Percentiles rank a stretch among this genome's conserved stretches.
Conservation (phyloP, 768 basidiomycete species). For the Leccinum variicolor region DNA sequence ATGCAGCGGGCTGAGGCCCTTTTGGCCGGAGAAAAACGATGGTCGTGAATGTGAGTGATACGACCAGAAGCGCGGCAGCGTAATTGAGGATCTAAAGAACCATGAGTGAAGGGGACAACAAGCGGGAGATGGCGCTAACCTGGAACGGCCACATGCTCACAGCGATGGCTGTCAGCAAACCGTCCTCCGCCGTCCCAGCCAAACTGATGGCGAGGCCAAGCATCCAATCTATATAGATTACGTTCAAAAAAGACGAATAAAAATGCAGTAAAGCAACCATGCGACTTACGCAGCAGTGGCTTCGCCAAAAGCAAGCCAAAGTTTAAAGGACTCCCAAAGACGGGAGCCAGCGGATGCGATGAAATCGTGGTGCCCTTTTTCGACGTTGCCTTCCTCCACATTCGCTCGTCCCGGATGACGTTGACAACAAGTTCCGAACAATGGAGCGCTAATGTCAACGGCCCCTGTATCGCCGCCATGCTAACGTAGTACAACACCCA, state of each 20-base stretch:
- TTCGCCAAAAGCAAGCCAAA: slow-evolving; percentile 18
- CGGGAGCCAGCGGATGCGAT: slow-evolving; percentile 19
- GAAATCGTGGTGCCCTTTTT: slow-evolving; percentile 10
- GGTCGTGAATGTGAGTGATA: slow-evolving; percentile 16
- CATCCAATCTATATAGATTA: slow-evolving; percentile 28
- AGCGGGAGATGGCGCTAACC: slow-evolving; percentile 3
- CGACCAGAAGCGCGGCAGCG: slow-evolving; percentile 15
- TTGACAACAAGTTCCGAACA: slow-evolving; percentile 29
- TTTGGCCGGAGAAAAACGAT: slow-evolving; percentile 13
- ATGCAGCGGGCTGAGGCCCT: slow-evolving; percentile 30
- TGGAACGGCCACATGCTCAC: slow-evolving; percentile 28
- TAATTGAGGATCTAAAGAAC: slow-evolving; percentile 25
- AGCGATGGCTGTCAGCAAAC: slow-evolving; percentile 10
- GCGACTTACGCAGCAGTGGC: slow-evolving; percentile 25
- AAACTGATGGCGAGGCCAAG: slow-evolving; percentile 28
- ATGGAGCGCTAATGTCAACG: slow-evolving; percentile 26
- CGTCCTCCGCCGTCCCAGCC: slow-evolving; percentile 10
- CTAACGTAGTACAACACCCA: slow-evolving; percentile 26
- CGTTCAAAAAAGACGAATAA: not conserved
- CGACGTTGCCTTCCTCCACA: slow-evolving; percentile 25
- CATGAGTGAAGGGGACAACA: not conserved
- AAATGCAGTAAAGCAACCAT: too few species aligned
- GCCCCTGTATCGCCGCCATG: slow-evolving; percentile 26
- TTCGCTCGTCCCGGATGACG: slow-evolving; percentile 26
- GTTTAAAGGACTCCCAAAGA: slow-evolving; percentile 19